phyloP scores from a whole-genome alignment of 176 grass and related monocot species.

The Areca catechu region DNA sequence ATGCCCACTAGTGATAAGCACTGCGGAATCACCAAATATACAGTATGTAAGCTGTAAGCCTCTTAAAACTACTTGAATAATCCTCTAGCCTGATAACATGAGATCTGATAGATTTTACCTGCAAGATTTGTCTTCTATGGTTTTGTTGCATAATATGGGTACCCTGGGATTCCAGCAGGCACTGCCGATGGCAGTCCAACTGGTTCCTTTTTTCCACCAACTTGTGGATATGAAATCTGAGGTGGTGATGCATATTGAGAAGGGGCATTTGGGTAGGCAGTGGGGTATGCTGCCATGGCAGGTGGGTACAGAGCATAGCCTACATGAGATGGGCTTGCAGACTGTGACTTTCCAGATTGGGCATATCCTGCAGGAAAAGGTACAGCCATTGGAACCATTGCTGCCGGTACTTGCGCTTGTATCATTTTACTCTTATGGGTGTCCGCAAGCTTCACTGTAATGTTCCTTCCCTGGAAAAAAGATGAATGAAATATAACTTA shows the following conservation, averaged over 20 bases:
- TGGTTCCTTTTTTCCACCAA: background rate
- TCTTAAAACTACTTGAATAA: no score
- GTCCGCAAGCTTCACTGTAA: constrained; percentile 8
- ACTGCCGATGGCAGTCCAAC: background rate
- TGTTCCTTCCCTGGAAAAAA: constrained; percentile 11
- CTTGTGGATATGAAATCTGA: constrained; percentile 1
- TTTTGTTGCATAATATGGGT: constrained; percentile 7
- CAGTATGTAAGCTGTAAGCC: no score
- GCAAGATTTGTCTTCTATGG: background rate
- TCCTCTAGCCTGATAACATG: no score
- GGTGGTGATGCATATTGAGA: background rate
- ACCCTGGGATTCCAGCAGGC: constrained; percentile 1
- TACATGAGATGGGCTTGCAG: background rate
- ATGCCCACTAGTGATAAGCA: no score
- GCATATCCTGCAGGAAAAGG: constrained; percentile 7
- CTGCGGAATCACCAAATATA: no score
- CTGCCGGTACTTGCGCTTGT: constrained; percentile 9
- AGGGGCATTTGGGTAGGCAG: background rate
- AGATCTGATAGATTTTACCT: no score
- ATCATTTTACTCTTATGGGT: constrained; percentile 2
- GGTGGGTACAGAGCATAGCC: constrained; percentile 2
- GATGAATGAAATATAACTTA: background rate
- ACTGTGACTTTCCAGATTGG: background rate
- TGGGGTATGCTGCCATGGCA: constrained; percentile 4
- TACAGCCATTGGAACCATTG: background rate